Evolutionary conservation across 2,329 filamentous ascomycete species (phyloP).

Genomic region (Talaromyces sp.): DNA sequence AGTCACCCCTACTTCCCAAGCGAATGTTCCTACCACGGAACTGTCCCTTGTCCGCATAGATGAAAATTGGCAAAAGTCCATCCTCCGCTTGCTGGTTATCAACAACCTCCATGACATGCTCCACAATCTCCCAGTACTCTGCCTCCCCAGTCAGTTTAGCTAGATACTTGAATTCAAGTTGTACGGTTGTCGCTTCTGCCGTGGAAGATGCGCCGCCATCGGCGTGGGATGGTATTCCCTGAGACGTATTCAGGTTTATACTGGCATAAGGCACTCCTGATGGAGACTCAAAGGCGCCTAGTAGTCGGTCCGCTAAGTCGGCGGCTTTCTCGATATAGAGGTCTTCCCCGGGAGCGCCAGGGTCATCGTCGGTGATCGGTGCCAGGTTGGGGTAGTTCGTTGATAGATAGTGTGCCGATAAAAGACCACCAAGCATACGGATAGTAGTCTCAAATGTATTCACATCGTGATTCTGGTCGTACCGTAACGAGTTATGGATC

Average conservation of each 20-base stretch:
- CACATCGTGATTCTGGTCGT: conserved; percentile 84
- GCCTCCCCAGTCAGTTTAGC: conserved; percentile 91
- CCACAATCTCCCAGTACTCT: conserved; percentile 86
- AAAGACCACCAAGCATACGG: conserved; percentile 30
- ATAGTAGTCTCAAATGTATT: conserved; percentile 32
- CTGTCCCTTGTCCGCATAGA: conserved; percentile 72
- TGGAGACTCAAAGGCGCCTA: conserved; percentile 81
- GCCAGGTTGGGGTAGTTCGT: conserved; percentile 78
- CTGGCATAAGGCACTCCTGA: conserved; percentile 89
- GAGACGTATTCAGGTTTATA: conserved; percentile 75
- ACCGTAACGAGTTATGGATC: conserved; percentile 76
- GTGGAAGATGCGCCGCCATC: conserved; percentile 89
- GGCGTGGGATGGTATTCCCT: conserved; percentile 76
- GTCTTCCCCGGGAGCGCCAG: conserved; percentile 75
- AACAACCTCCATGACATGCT: conserved; percentile 87
- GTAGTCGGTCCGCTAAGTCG: conserved; percentile 82
- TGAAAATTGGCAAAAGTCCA: conserved; percentile 87
- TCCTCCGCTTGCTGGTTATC: conserved; percentile 77
- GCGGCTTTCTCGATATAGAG: conserved; percentile 94
- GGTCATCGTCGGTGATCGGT: conserved; percentile 68
- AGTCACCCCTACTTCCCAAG: conserved; percentile 89
- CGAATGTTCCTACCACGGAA: conserved; percentile 86
- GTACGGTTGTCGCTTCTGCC: conserved; percentile 85
- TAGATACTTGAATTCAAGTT: conserved; percentile 96
- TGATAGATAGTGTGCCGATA: conserved; percentile 71